Evolutionary conservation across 192 early-diverging fungal genomes (phyloP), one percentile per base, ranked within the genome.

Genomic region (Backusella parvicylindrica): DNA sequence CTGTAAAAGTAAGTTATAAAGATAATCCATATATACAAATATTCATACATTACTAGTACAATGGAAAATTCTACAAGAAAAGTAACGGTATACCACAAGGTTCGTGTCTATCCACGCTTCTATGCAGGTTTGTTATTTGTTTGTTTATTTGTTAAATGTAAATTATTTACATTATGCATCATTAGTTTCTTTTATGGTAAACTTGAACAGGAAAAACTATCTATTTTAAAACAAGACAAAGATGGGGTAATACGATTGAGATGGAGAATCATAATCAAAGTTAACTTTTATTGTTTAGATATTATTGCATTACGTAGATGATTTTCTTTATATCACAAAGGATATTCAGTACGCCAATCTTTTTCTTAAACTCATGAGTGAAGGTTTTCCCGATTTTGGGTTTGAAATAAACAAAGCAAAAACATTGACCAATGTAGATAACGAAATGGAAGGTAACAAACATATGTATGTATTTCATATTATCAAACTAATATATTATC

Each of bases 271-370:
- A n/a, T n/a, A n/a, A n/a, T n/a, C n/a, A n/a, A n/a, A n/a, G n/a
- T n/a, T n/a, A n/a, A n/a, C n/a, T n/a, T n/a, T n/a, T n/a, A n/a
- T n/a, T n/a, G 1, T 16, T 13, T 43, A 70, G 68, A 30, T 70
- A 2, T 6, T 70, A 2, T 31, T 70, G 2, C n/a, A 37, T 12
- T 70, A 70, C 15, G 4, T 70, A 18, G 68, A 70, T 31, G 68
- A 70, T 41, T 70, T 70, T n/a, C 15, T 70, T 7, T 70, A 70
- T 12, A 70, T 70, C 9, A 70, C 68, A n/a, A 70, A 70, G 12
- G 21, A 43, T 16, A 30, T 40, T 0, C 5, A 30, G 1, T 70
- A 70, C 31, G 26, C 68, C 4, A 70, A 43, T 8, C 2, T 23
- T 13, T 43, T 70, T 47, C 26, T 3, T 21, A 26, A 70, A 2